These are phyloP conservation scores for Cryptococcus sp. DNA, from an alignment of 1,284 basidiomycete genomes.

Conservation along the genomic window DNA sequence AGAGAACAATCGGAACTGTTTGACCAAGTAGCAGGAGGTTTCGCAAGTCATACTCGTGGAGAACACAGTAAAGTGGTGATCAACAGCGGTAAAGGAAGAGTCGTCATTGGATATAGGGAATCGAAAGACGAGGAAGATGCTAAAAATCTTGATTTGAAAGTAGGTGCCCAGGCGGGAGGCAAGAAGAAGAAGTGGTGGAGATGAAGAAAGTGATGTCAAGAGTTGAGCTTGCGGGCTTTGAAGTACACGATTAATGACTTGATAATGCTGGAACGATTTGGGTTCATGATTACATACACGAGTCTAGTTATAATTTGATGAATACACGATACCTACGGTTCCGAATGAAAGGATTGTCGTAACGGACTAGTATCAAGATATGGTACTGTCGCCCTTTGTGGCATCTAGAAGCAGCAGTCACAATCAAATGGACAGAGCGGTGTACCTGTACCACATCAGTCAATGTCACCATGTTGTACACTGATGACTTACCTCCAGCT, in stretches of 20 bases:
- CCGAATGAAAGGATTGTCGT: background rate
- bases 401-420: slow-evolving; percentile 4
- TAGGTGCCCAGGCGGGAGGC: slow-evolving; percentile 18
- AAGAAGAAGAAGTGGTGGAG: slow-evolving; percentile 27
- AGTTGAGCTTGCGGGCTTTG: too few relatives aligned
- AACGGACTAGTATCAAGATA: background rate
- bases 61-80: slow-evolving; percentile 28
- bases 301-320: background rate
- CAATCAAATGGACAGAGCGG: slow-evolving; percentile 30
- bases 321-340: background rate
- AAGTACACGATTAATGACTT: background rate
- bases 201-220: slow-evolving; percentile 6
- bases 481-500: slow-evolving; percentile 63
- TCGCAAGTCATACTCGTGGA: slow-evolving; percentile 13
- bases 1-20: slow-evolving; percentile 24
- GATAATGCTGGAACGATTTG: background rate
- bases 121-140: slow-evolving; percentile 20
- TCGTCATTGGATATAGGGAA: slow-evolving; percentile 28
- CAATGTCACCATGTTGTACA: slow-evolving; percentile 17
- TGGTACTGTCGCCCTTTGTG: too few relatives aligned
- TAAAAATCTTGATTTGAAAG: slow-evolving; percentile 20
- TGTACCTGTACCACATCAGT: slow-evolving; percentile 52
- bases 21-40: slow-evolving; percentile 24
- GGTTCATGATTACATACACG: background rate
- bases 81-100: slow-evolving; percentile 21